Evolutionary conservation across 2,329 filamentous ascomycete genomes (phyloP), one percentile per base, ranked within the genome.

Genomic region (Colletotrichum lupini): DNA sequence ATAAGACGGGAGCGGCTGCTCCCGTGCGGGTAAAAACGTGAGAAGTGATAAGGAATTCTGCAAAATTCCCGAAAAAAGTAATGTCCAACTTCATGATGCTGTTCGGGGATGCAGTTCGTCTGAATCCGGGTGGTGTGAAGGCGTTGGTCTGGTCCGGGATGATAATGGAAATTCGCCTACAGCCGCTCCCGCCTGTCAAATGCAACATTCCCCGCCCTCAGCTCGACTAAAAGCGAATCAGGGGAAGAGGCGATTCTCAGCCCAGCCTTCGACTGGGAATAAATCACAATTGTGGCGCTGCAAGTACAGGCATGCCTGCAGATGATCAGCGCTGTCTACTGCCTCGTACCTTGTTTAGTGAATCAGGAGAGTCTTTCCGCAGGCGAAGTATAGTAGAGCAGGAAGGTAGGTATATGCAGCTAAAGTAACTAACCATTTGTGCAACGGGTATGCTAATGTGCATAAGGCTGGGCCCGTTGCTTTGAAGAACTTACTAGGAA

Each of bases 121-220:
- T 42, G 19, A 30, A 59, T 22, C 30, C 55, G 62, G 52, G 62
- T 58, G 62, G 62, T 30, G 62, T n/a, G 53, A 26, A 12, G 7
- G 19, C 14, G 14, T 52, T 22, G 24, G 42, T 28, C 66, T 58
- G 8, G 42, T 9, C 42, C 42, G 42, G 42, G 42, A 49, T 62
- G 30, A 46, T 14, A 2, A 11, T 53, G 35, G 35, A 16, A 32
- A 28, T 11, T 42, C 55, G 68, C 53, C 30, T 52, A 26, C 42
- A 60, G 62, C 55, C 68, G 55, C 42, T 70, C 42, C 68, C 42
- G 42, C 52, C 14, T 32, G 4, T 35, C 9, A 2, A 14, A 55
- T 70, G 42, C 24, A 60, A 70, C 62, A 42, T 67, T 67, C 55
- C 55, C 62, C 68, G 55, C 55, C 42, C 53, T 60, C 55, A 70